phyloP scores from a whole-genome alignment of 2,329 filamentous ascomycete genomes.

The Fusarium equiseti region DNA sequence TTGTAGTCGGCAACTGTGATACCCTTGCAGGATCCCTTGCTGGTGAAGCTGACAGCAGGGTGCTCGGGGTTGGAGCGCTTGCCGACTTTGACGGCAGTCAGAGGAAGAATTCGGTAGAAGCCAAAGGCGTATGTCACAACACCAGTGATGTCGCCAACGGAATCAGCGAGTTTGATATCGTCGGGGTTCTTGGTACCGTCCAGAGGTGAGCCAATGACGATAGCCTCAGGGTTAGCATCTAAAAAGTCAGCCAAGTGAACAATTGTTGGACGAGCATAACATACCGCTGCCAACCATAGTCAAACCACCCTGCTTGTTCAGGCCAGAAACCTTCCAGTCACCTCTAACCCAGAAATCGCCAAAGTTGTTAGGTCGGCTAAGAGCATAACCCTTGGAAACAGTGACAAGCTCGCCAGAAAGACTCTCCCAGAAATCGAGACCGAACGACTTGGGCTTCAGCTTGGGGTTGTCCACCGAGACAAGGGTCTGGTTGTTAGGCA shows the following conservation, averaged over 20 bases:
- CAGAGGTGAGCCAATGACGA: conserved; percentile 73
- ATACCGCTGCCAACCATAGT: conserved; percentile 69
- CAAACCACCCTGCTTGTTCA: conserved; percentile 72
- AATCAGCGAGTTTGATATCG: conserved; percentile 73
- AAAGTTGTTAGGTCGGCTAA: conserved; percentile 71
- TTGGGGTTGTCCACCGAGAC: conserved; percentile 71
- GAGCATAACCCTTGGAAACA: conserved; percentile 66
- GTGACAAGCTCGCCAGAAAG: conserved; percentile 76
- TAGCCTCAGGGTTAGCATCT: conserved; percentile 77
- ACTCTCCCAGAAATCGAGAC: conserved; percentile 81
- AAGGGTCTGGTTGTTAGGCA: conserved; percentile 71
- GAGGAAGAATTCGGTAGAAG: conserved; percentile 76
- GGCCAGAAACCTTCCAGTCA: conserved; percentile 71
- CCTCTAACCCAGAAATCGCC: conserved; percentile 78
- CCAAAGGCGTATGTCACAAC: conserved; percentile 74
- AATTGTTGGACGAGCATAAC: background rate
- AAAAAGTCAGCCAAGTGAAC: conserved; percentile 17
- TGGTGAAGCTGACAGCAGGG: conserved; percentile 64
- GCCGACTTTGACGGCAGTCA: conserved; percentile 66
- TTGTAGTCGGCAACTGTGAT: conserved; percentile 77
- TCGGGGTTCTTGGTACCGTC: conserved; percentile 72
- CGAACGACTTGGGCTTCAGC: conserved; percentile 71
- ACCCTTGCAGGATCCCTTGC: conserved; percentile 68
- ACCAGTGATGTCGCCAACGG: conserved; percentile 75
- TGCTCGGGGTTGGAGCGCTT: conserved; percentile 61